phyloP scores from a whole-genome alignment of 2,329 filamentous ascomycete species.

The Helotiales sp. region DNA sequence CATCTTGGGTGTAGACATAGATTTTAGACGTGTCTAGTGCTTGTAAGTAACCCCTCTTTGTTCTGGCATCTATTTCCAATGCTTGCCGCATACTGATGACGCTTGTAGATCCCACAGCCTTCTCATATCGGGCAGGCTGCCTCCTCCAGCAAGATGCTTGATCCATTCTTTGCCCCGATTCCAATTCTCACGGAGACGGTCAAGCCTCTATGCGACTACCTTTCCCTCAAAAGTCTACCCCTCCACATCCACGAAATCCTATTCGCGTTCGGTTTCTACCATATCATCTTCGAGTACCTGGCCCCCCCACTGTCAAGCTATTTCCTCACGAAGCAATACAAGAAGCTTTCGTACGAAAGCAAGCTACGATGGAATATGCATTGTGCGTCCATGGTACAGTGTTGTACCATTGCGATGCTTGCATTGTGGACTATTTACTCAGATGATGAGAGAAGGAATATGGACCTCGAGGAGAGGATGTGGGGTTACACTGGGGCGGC shows the following conservation, averaged over 20 bases:
- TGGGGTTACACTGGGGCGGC: conserved; percentile 78
- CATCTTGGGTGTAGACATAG: neutral
- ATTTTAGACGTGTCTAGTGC: neutral
- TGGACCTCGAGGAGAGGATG: conserved; percentile 69
- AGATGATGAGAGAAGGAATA: conserved; percentile 68
- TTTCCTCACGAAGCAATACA: conserved; percentile 65
- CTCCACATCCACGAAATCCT: conserved; percentile 78
- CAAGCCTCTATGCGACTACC: conserved; percentile 64
- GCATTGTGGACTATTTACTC: conserved; percentile 72
- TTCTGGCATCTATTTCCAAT: neutral
- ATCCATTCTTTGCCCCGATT: conserved; percentile 67
- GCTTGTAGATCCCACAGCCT: neutral
- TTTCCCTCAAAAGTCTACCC: conserved; percentile 69
- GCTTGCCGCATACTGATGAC: conserved; percentile 6
- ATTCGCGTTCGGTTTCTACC: conserved; percentile 69
- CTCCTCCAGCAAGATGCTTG: conserved; percentile 59
- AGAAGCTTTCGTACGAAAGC: conserved; percentile 62
- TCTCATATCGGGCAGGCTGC: neutral
- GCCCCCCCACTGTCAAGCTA: conserved; percentile 67
- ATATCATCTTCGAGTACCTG: conserved; percentile 65
- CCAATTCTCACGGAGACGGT: conserved; percentile 54
- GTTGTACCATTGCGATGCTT: conserved; percentile 68
- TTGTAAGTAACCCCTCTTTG: neutral
- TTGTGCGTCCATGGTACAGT: conserved; percentile 79
- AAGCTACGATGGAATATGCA: conserved; percentile 81